Evolutionary conservation across 2,329 filamentous ascomycete species (phyloP).

Genomic region (Calonectria crousiana): DNA sequence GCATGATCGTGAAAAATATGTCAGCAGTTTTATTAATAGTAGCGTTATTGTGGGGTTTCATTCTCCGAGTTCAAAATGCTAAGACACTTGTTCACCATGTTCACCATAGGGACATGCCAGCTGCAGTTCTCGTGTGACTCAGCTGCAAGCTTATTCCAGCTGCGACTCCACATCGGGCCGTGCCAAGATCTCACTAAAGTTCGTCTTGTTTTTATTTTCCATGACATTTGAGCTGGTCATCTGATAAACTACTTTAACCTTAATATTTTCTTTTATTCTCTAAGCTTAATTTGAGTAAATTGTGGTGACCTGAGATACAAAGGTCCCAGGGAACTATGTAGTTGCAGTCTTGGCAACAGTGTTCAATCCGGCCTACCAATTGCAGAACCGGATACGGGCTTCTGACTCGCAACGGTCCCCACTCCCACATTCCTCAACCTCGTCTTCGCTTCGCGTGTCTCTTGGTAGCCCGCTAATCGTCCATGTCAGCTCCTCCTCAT

Average conservation of each 20-base stretch:
- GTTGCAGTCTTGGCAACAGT: not conserved
- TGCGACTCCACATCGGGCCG: not conserved
- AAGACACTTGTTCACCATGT: not conserved
- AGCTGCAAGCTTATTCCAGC: not conserved
- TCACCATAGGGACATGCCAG: not conserved
- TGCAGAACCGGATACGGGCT: not conserved
- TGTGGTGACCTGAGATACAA: not conserved
- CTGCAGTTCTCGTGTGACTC: not conserved
- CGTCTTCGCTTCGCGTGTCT: not conserved
- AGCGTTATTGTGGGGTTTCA: too few species aligned
- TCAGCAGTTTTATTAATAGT: not conserved
- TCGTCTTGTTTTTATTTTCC: not conserved
- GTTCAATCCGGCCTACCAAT: not conserved
- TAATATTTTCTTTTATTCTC: not conserved
- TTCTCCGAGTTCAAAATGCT: not conserved
- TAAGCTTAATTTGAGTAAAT: not conserved
- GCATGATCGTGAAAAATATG: too few species aligned
- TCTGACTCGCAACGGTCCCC: not conserved
- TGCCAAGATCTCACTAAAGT: not conserved
- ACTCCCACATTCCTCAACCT: not conserved
- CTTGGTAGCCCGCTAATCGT: not conserved
- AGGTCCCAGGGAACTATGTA: not conserved
- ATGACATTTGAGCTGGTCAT: not conserved
- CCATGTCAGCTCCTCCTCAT: too few species aligned
- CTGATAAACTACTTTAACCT: not conserved